Conservation (phyloP, 2,329 filamentous ascomycete genomes). For the Penicillium sp. region DNA sequence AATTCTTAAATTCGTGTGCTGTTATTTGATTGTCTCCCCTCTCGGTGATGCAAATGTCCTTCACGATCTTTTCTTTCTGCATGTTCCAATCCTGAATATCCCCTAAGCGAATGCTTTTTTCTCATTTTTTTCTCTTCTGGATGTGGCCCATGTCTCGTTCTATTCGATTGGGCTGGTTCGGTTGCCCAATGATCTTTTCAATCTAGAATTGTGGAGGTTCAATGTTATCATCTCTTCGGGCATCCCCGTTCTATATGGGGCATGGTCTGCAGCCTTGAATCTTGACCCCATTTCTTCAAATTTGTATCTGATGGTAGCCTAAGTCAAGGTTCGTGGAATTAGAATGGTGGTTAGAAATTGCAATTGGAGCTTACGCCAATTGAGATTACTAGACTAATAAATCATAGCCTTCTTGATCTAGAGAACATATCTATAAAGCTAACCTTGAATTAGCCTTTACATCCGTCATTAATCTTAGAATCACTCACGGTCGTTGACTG, state of each 20-base stretch:
- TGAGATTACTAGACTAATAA: not conserved
- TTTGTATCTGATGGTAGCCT: not conserved
- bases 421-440: not conserved
- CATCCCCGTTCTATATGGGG: not conserved
- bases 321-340: not conserved
- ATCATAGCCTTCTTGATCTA: not conserved
- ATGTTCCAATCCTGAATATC: not conserved
- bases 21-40: not conserved
- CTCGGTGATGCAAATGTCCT: not conserved
- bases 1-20: not conserved
- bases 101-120: conserved; percentile 1
- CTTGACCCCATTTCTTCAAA: not conserved
- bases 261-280: not conserved
- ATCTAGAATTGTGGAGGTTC: not conserved
- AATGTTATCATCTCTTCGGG: not conserved
- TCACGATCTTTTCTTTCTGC: conserved; percentile 1
- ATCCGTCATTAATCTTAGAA: no score
- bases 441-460: no score
- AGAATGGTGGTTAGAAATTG: not conserved
- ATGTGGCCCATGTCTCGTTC: not conserved
- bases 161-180: not conserved
- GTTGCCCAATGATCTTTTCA: not conserved
- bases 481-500: no score
- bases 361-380: not conserved
- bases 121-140: not conserved